Conservation (phyloP, 805 yeast genomes). For the Kuraishia borneana region DNA sequence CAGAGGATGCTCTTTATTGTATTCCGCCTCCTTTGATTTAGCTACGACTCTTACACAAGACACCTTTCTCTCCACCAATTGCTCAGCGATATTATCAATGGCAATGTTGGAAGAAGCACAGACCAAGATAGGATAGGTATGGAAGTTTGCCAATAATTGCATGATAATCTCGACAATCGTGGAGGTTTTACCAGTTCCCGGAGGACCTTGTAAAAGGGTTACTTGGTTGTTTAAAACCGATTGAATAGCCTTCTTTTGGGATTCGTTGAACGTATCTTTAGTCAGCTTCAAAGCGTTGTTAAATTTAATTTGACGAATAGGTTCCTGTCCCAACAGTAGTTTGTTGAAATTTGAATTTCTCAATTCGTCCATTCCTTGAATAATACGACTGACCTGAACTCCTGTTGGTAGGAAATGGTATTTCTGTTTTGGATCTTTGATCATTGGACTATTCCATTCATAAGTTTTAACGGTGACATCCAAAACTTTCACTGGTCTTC, state of each 20-base stretch:
- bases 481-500: conserved; percentile 15
- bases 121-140: conserved; percentile 53
- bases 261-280: conserved; percentile 39
- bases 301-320: conserved; percentile 30
- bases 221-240: conserved; percentile 38
- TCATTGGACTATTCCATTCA: conserved; percentile 41
- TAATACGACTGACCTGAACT: conserved; percentile 49
- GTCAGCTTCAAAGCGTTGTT: conserved; percentile 40
- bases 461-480: conserved; percentile 38
- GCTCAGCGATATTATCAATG: conserved; percentile 67
- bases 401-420: conserved; percentile 46
- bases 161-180: conserved; percentile 66
- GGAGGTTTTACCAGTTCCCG: conserved; percentile 90
- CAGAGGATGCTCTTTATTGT: conserved; percentile 37
- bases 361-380: conserved; percentile 55
- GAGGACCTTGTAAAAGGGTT: conserved; percentile 79
- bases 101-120: conserved; percentile 73
- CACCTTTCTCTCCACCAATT: conserved; percentile 28
- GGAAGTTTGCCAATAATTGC: conserved; percentile 41
- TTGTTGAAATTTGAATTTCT: conserved; percentile 38
- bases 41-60: conserved; percentile 41
- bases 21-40: conserved; percentile 43
- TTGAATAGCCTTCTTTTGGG: conserved; percentile 45
- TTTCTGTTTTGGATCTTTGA: conserved; percentile 15
- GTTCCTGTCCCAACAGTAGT: conserved; percentile 16